A percentile compares a stretch with the other conserved stretches of the same genome.
Conservation (phyloP, 331 rosid species). For the Rhamnella rubrinervis region DNA sequence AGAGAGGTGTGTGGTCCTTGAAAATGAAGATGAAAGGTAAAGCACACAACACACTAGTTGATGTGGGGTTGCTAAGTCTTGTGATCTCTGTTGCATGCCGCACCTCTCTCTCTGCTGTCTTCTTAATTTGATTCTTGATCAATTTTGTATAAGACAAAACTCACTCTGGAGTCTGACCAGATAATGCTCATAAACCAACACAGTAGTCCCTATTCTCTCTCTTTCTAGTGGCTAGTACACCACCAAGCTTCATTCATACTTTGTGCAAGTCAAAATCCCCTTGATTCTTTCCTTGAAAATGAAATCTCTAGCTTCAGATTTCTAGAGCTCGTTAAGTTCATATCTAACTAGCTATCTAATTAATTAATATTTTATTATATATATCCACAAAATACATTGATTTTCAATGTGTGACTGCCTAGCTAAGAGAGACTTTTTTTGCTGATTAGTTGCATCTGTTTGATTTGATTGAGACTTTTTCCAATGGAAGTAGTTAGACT, state of each 20-base stretch:
- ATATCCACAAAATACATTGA: neutral
- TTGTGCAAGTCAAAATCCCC: neutral
- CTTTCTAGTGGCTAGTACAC: neutral
- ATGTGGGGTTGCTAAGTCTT: conserved; percentile 1
- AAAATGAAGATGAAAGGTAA: neutral
- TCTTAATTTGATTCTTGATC: neutral
- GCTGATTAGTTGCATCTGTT: neutral
- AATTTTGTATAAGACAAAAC: neutral
- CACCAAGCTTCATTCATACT: neutral
- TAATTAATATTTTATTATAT: neutral
- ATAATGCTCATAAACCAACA: conserved; percentile 6
- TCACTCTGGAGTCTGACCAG: neutral
- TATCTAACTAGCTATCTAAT: neutral
- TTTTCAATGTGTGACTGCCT: neutral
- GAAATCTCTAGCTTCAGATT: neutral
- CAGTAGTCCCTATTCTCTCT: conserved; percentile 2
- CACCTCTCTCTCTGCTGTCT: neutral
- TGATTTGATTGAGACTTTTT: neutral
- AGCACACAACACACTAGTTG: neutral
- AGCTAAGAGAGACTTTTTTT: too few species aligned
- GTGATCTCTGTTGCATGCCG: neutral
- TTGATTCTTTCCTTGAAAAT: neutral
- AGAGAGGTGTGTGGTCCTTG: neutral
- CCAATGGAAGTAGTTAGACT: conserved; percentile 10
- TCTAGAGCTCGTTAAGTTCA: too few species aligned